phyloP scores from a whole-genome alignment of 2,329 filamentous ascomycete species.

The Exophiala sp. region DNA sequence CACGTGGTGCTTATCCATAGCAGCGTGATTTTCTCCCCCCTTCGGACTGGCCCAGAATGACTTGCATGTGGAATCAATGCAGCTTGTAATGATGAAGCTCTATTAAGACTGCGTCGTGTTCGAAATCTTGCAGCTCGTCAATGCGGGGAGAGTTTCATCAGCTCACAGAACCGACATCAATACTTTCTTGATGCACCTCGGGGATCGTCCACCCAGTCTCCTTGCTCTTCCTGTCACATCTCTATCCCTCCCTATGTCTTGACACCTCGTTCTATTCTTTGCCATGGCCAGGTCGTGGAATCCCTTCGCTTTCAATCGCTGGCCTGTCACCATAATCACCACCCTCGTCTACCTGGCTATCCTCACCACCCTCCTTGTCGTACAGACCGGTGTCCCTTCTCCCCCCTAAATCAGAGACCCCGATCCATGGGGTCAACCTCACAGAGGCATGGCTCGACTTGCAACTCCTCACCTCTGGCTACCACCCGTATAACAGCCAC shows the following conservation, averaged over 20 bases:
- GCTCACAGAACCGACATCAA: neutral
- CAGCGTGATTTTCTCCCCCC: no score
- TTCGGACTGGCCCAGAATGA: slow-evolving; percentile 2
- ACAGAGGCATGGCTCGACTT: slow-evolving; percentile 83
- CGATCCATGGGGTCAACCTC: slow-evolving; percentile 64
- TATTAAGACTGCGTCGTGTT: neutral
- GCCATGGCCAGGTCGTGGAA: slow-evolving; percentile 33
- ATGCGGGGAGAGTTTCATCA: neutral
- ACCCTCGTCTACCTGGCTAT: slow-evolving; percentile 71
- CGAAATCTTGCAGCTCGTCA: neutral
- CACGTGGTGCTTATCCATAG: no score
- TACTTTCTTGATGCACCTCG: no score
- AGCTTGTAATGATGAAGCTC: no score
- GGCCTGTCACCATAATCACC: slow-evolving; percentile 75
- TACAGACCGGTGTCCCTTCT: slow-evolving; percentile 69
- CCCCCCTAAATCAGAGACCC: slow-evolving; percentile 52
- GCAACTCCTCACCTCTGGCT: slow-evolving; percentile 63
- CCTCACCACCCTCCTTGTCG: slow-evolving; percentile 62
- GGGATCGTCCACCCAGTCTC: neutral
- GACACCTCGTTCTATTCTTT: neutral
- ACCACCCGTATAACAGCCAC: slow-evolving; percentile 84
- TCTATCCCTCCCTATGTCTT: slow-evolving; percentile 10
- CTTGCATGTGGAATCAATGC: no score
- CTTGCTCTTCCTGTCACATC: neutral
- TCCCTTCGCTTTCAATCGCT: slow-evolving; percentile 67